phyloP scores from a whole-genome alignment of 192 early-diverging fungal genomes.

The Mortierella antarctica region DNA sequence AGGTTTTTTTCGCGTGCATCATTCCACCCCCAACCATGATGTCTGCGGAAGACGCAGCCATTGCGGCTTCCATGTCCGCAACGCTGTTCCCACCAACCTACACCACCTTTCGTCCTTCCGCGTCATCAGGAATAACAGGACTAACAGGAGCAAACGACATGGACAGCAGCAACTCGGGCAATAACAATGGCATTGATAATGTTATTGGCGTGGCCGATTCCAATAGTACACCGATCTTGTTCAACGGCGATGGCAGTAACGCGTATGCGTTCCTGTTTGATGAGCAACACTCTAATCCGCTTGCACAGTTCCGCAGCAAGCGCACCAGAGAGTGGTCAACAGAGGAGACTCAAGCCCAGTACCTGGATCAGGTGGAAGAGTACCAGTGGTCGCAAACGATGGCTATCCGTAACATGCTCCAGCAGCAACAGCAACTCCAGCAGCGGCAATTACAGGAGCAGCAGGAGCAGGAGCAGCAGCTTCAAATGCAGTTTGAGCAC shows the following conservation, averaged over 20 bases:
- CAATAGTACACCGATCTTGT: not conserved
- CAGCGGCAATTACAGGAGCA: conserved; percentile 5
- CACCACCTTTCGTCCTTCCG: not conserved
- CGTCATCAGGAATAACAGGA: conserved; percentile 8
- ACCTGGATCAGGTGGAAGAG: conserved; percentile 46
- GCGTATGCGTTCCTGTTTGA: conserved; percentile 7
- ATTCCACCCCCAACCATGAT: conserved; percentile 8
- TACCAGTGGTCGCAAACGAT: conserved; percentile 43
- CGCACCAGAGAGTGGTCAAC: conserved; percentile 27
- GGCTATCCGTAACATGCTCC: conserved; percentile 30
- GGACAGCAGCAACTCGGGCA: not conserved
- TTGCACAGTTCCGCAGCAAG: conserved; percentile 7
- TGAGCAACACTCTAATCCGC: conserved; percentile 6
- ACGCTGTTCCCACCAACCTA: conserved; percentile 11
- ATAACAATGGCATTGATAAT: not conserved
- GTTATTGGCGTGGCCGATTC: not conserved
- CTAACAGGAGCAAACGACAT: not conserved
- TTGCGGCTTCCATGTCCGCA: conserved; percentile 3
- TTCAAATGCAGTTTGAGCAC: conserved; percentile 9
- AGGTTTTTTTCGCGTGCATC: too few relatives aligned
- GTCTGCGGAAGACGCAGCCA: conserved; percentile 13
- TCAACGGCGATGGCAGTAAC: conserved; percentile 2
- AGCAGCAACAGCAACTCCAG: conserved; percentile 23
- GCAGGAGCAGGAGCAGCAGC: conserved; percentile 14
- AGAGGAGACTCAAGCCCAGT: conserved; percentile 37